Base-by-base conservation (phyloP, 2,329 filamentous ascomycete species). In the Erysiphe neolycopersici region DNA sequence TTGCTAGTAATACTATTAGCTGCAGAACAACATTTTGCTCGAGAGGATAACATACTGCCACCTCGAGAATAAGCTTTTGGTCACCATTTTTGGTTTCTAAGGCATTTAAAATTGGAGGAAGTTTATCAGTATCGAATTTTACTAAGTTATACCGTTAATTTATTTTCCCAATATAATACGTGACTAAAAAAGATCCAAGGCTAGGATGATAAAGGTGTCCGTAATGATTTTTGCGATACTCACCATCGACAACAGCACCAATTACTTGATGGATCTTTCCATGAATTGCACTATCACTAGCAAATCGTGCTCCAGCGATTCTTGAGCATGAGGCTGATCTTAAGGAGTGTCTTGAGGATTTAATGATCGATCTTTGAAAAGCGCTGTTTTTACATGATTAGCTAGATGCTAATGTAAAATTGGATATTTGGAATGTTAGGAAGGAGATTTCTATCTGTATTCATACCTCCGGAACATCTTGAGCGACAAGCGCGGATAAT, bases 171-270 rank as follows among this genome's bases (percentile, higher is more conserved):
- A 41, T 19, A 31, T 42, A 22, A 30, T 39, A 14, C 4, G 11
- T n/a, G n/a, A 13, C n/a, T 33, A n/a, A 17, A n/a, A n/a, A 36
- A n/a, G 16, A 13, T 14, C 12, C 13, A 36, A 17, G 35, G 8
- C 8, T 4, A 2, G 16, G 35, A 8, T 3, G 35, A 43, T 45
- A 44, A 50, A 47, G 42, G 45, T 46, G 43, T 52, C 42, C 33
- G 47, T 45, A 47, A 49, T 52, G 50, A 49, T 60, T 59, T 64
- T 64, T 61, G 57, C 42, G 43, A 32, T 41, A 54, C 80, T 69
- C 71, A 92, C 83, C 84, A 69, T 95, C 89, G 59, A 95, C 89
- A 63, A 95, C 85, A 69, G 89, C 87, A 80, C 89, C 85, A 68
- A 94, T 94, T 65, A 94, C 85, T 69, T 77, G 73, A 66, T 77